Evolutionary conservation across 495 filamentous ascomycete species (phyloP), one percentile per base, ranked within the genome.

Genomic region (Aspergillus egyptiacus): DNA sequence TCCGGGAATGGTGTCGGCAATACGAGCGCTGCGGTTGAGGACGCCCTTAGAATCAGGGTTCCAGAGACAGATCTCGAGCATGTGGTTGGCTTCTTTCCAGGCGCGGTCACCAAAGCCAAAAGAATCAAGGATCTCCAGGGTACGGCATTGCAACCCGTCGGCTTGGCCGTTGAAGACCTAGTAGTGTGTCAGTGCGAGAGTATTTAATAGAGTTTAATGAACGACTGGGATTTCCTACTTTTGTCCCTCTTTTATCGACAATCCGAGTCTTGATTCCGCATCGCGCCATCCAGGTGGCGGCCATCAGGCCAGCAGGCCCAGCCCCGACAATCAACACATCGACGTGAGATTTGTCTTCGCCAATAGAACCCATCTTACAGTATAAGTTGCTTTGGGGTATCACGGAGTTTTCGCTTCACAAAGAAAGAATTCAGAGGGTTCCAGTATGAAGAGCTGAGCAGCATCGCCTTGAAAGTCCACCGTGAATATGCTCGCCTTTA

Each of bases 251-350:
- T 53, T 84, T 84, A 59, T 86, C 83, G 15, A 87, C 57, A 17
- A 85, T 77, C 5, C 79, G 70, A 5, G 77, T 62, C n/a, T 73
- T 61, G 43, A 86, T 68, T 4, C 79, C 80, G 50, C 68, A 80
- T 34, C 72, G 72, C 10, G 82, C 73, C 61, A 85, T 74, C 76
- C 81, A 86, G 33, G 74, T 69, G 0, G 83, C 80, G 20, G 74
- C 73, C 75, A 83, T 83, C 7, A 86, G 69, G 37, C 76, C 81
- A 0, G 81, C 75, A 0, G 83, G 82, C n/a, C 82, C 82, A n/a
- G 82, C 81, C 7, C 83, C 83, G 18, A 85, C 62, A 24, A 85
- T 79, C 41, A 86, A 64, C 17, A 48, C 32, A 28, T 48, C 45
- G 15, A 48, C 45, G n/a, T 48, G 24, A 31, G 28, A 31, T 13